Evolutionary conservation across 2,329 filamentous ascomycete genomes (phyloP).

Genomic region (Dothidotthia symphoricarpi): DNA sequence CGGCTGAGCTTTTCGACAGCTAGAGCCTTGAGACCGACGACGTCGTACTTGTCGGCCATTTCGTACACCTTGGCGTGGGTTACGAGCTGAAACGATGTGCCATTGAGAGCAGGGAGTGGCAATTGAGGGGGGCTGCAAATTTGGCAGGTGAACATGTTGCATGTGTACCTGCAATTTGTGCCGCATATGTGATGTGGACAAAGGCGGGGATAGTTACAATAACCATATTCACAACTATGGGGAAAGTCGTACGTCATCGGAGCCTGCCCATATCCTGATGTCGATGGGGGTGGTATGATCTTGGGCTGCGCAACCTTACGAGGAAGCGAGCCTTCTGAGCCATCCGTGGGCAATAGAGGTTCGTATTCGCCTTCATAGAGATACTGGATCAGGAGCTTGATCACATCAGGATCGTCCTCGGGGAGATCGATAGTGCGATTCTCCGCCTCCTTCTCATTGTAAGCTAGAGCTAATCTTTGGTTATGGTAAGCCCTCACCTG

Average conservation of each 20-base stretch:
- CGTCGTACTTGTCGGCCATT: slow-evolving; percentile 14
- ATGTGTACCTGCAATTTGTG: too few relatives aligned
- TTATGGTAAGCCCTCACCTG: background rate
- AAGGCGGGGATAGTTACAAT: too few relatives aligned
- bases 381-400: slow-evolving; percentile 16
- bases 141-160: background rate
- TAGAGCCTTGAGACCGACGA: slow-evolving; percentile 10
- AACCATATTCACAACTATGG: too few relatives aligned
- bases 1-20: slow-evolving; percentile 9
- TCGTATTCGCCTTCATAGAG: slow-evolving; percentile 21
- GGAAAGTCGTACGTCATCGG: too few relatives aligned
- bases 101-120: background rate
- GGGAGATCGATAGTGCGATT: slow-evolving; percentile 10
- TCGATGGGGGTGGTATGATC: too few relatives aligned
- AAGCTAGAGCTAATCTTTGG: too few relatives aligned
- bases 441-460: slow-evolving; percentile 4
- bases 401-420: slow-evolving; percentile 10
- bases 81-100: slow-evolving; percentile 1
- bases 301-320: too few relatives aligned
- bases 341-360: too few relatives aligned
- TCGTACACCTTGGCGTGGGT: slow-evolving; percentile 13
- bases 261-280: too few relatives aligned
- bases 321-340: too few relatives aligned
- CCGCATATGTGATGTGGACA: too few relatives aligned
- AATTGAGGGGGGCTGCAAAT: background rate